Evolutionary conservation across 1,284 basidiomycete species (phyloP).

Genomic region (Malassezia yamatoensis): DNA sequence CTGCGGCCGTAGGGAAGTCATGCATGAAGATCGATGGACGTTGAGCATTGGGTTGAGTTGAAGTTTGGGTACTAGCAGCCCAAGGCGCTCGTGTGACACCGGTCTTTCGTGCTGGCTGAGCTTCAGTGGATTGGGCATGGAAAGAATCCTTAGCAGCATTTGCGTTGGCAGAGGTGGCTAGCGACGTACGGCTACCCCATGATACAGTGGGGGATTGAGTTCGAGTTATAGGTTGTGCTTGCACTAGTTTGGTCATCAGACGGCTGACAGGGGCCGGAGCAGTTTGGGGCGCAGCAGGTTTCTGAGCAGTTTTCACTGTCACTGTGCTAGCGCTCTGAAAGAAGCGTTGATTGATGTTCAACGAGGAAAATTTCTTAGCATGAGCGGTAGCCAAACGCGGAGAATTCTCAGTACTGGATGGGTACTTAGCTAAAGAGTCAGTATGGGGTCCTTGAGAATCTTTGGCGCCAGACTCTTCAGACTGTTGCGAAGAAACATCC

Average conservation of each 20-base stretch:
- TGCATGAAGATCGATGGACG: constrained; percentile 16
- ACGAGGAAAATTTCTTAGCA: constrained; percentile 38
- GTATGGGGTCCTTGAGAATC: too few species aligned
- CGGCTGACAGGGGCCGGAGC: constrained; percentile 8
- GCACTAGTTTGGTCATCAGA: not conserved
- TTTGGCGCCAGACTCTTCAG: too few species aligned
- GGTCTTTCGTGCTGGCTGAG: not conserved
- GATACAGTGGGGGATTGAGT: constrained; percentile 9
- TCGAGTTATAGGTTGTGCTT: constrained; percentile 9
- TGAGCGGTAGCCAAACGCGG: constrained; percentile 2
- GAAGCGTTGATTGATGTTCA: constrained; percentile 45
- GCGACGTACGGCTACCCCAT: not conserved
- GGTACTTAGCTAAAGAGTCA: too few species aligned
- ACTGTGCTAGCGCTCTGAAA: constrained; percentile 38
- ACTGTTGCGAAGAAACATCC: too few species aligned
- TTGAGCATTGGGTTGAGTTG: constrained; percentile 16
- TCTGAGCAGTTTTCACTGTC: constrained; percentile 3
- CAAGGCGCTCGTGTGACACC: constrained; percentile 19
- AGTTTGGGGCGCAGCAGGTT: constrained; percentile 1
- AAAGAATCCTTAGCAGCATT: constrained; percentile 27
- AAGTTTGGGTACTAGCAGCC: not conserved
- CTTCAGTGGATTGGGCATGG: constrained; percentile 3
- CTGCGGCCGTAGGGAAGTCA: constrained; percentile 46
- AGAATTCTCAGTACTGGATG: not conserved
- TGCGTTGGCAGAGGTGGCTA: not conserved